These are phyloP conservation scores for Torulaspora globosa DNA, from an alignment of 1,139 yeast species.

Conservation along the genomic window DNA sequence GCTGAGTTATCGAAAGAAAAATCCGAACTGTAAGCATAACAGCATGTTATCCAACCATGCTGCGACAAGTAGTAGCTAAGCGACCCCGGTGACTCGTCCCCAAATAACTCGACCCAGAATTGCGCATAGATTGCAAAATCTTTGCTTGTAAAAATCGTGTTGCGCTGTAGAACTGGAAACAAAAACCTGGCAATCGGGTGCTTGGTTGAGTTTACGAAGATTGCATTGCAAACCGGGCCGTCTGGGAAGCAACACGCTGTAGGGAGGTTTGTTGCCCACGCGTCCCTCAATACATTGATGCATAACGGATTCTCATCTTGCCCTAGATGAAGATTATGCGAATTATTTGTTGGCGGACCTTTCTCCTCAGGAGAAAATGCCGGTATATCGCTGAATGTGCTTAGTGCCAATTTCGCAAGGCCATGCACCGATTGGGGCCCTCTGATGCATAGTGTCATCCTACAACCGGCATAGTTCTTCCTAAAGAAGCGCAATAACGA, in stretches of 20 bases:
- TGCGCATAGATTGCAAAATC: slow-evolving; percentile 36
- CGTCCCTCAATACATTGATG: slow-evolving; percentile 17
- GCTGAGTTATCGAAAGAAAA: slow-evolving; percentile 39
- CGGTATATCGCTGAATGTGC: slow-evolving; percentile 40
- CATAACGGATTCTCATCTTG: background rate
- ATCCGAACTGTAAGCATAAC: slow-evolving; percentile 42
- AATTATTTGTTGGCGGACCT: background rate
- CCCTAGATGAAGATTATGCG: background rate
- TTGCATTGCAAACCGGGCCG: slow-evolving; percentile 19
- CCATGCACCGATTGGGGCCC: slow-evolving; percentile 62
- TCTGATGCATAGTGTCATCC: slow-evolving; percentile 53
- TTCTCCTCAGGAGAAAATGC: background rate
- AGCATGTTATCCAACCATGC: slow-evolving; percentile 37
- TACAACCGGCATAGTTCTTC: slow-evolving; percentile 48
- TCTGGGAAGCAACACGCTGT: slow-evolving; percentile 24
- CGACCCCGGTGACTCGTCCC: slow-evolving; percentile 56
- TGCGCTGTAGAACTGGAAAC: slow-evolving; percentile 39
- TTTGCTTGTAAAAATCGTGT: slow-evolving; percentile 15
- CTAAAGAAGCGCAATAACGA: slow-evolving; percentile 50
- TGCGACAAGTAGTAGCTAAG: slow-evolving; percentile 38
- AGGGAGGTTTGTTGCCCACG: slow-evolving; percentile 24
- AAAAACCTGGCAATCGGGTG: slow-evolving; percentile 38
- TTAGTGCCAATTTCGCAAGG: slow-evolving; percentile 48
- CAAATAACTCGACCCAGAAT: slow-evolving; percentile 56
- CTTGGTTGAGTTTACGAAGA: slow-evolving; percentile 35